These are phyloP conservation scores for Tympanopsis confertula DNA, from an alignment of 2,329 filamentous ascomycete genomes.

Conservation along the genomic window DNA sequence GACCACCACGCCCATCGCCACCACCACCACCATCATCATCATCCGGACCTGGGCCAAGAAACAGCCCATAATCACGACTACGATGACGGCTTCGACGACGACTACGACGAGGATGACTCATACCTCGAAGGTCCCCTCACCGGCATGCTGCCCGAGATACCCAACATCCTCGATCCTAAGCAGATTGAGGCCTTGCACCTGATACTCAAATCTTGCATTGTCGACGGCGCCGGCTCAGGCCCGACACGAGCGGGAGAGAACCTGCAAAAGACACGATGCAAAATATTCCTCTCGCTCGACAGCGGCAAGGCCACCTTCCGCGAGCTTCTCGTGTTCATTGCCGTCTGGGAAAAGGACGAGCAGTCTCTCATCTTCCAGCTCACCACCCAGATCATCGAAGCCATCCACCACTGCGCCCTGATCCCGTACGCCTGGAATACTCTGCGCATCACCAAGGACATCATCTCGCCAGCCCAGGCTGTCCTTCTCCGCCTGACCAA, in stretches of 20 bases:
- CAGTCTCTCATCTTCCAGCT: constrained; percentile 92
- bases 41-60: constrained; percentile 14
- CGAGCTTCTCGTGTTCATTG: constrained; percentile 89
- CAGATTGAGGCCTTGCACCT: constrained; percentile 94
- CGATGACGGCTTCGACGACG: constrained; percentile 44
- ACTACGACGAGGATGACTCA: constrained; percentile 66
- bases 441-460: constrained; percentile 84
- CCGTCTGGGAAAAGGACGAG: constrained; percentile 90
- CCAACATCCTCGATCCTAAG: constrained; percentile 83
- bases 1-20: constrained; percentile 33
- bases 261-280: constrained; percentile 79
- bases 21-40: constrained; percentile 30
- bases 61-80: constrained; percentile 13
- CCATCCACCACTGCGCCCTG: constrained; percentile 77
- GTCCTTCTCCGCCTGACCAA: constrained; percentile 84
- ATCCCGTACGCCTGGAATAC: constrained; percentile 89
- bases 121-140: constrained; percentile 68
- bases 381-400: constrained; percentile 89
- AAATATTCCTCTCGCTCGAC: constrained; percentile 79
- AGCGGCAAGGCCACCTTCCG: constrained; percentile 80
- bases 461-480: constrained; percentile 88
- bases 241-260: constrained; percentile 61
- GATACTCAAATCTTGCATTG: constrained; percentile 92
- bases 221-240: constrained; percentile 66
- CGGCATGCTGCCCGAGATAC: constrained; percentile 82